phyloP scores from a whole-genome alignment of 2,329 filamentous ascomycete genomes.

The Botrytis deweyae region DNA sequence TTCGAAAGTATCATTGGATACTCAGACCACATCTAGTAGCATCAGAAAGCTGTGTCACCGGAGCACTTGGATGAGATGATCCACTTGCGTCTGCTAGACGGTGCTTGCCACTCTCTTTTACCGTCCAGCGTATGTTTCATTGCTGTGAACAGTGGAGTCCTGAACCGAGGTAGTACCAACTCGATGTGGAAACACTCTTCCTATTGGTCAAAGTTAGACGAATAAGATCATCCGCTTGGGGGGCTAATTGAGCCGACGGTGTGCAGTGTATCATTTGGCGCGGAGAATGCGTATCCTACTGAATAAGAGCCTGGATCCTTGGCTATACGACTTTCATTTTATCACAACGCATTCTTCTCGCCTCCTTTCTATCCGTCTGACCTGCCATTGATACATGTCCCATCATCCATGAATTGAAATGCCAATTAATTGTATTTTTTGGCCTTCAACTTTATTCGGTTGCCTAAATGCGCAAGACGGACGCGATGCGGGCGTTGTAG shows the following conservation, averaged over 20 bases:
- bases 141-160: constrained; percentile 13
- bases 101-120: constrained; percentile 2
- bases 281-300: background rate
- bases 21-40: background rate
- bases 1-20: constrained; percentile 12
- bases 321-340: background rate
- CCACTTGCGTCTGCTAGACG: constrained; percentile 17
- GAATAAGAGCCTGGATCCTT: background rate
- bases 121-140: constrained; percentile 22
- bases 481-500: background rate
- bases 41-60: constrained; percentile 3
- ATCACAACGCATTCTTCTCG: background rate
- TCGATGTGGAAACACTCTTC: constrained; percentile 4
- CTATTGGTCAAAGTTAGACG: background rate
- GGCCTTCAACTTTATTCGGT: background rate
- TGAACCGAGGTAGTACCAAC: constrained; percentile 4
- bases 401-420: background rate
- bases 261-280: constrained; percentile 14
- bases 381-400: background rate
- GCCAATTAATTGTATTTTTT: background rate
- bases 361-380: background rate
- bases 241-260: background rate
- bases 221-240: background rate
- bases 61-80: constrained; percentile 3
- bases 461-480: constrained; percentile 11